Base-by-base conservation (phyloP, 768 basidiomycete species). In the Mycena olivaceomarginata region DNA sequence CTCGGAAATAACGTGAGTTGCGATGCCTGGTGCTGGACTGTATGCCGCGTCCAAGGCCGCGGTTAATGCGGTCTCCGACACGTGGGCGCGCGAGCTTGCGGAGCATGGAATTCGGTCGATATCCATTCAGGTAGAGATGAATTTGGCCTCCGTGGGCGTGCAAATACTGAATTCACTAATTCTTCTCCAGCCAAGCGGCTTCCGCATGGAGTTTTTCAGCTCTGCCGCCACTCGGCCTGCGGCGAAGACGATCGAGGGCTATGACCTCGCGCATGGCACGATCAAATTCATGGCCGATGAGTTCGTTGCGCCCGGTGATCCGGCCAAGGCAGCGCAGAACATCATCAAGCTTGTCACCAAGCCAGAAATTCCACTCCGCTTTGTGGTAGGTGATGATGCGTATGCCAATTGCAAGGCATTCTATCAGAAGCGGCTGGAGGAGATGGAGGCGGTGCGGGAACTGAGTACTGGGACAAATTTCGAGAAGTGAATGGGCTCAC, bases 81-180 rank as follows among this genome's bases (percentile, higher is more conserved):
- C 70, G 0, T 72, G 70, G 70, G 62, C 70, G 0, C 5, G 18
- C 8, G 70, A 72, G 16, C 41, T 72, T 7, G 63, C 48, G 13
- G 70, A 72, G n/a, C 65, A 64, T 40, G 51, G 51, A 4, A 56
- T 72, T 20, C 70, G 70, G 8, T 72, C 70, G 3, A 65, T 72
- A 10, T 20, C n/a, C 13, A 15, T 65, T 5, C 48, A 40, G 63
- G 70, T 72, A 22, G 5, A 31, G 15, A n/a, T 15, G 7, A 12
- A 37, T 4, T 37, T 13, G 22, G 1, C 31, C 10, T 12, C 16
- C 59, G 7, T 5, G 13, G 10, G 43, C 43, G 4, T 4, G 5
- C 9, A 13, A 4, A 12, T 15, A 25, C 31, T 60, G 15, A 60
- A 60, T 6, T 37, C 4, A 31, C 15, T 45, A 2, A 45, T 5